Base-by-base conservation (phyloP, 768 basidiomycete genomes). In the Rhodotorula toruloides region DNA sequence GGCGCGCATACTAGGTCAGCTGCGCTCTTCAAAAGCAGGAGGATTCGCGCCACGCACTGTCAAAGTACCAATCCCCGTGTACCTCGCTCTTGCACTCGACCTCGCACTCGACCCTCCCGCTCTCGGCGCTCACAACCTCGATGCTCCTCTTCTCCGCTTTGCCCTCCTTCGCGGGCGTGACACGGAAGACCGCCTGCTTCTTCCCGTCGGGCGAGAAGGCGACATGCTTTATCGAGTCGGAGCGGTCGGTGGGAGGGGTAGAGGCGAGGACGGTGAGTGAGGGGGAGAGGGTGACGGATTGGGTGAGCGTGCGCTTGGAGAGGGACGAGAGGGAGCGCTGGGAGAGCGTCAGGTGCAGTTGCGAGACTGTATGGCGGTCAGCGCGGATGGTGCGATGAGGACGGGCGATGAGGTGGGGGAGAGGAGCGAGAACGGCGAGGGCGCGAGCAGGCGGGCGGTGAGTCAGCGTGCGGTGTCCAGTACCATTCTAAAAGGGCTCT, bases 21-120 rank as follows among this genome's bases (percentile, higher is more conserved):
- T n/a, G n/a, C n/a, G n/a, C n/a, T n/a, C n/a, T n/a, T 60, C 11
- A 50, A 8, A 27, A 39, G 21, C 12, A 10, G 12, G 8, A 10
- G 17, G 27, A 22, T 27, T 39, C 22, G 40, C 8, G n/a, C 57
- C 17, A 54, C 63, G 29, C 36, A 85, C 87, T 85, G 69, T 88
- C 86, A 8, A 82, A 78, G 70, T 86, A 85, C 68, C 86, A 87
- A 16, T 81, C 79, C 0, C 82, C 83, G 63, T 87, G 86, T 8
- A 73, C 71, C 34, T 84, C n/a, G n/a, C n/a, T 81, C 2, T 85
- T 83, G 25, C 87, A 85, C 42, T 87, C 84, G 37, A 82, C 72
- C 0, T 81, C 81, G 0, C 77, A 78, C 55, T 83, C 80, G 2
- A 85, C 74, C 14, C 75, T 68, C 36, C 80, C 77, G 0, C 78